These are phyloP conservation scores for Mycena olivaceomarginata DNA, from an alignment of 768 basidiomycete genomes.

Conservation along the genomic window DNA sequence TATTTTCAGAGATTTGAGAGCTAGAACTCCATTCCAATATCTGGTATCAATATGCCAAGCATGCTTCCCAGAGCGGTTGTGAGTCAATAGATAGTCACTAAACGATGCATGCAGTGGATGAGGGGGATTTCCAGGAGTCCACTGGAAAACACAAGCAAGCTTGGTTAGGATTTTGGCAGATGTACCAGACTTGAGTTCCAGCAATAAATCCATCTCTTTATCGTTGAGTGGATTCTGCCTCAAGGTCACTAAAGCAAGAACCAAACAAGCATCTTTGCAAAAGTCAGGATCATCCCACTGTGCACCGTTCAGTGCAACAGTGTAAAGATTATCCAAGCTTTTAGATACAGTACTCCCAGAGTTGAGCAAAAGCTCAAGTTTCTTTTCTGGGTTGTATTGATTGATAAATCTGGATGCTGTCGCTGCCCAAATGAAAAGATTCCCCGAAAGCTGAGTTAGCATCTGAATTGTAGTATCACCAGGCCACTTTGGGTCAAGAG, in stretches of 20 bases:
- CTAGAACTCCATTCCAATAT: not conserved
- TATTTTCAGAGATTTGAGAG: not conserved
- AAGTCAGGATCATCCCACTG: not conserved
- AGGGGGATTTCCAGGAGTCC: not conserved
- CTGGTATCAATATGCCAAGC: not conserved
- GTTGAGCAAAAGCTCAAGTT: not conserved
- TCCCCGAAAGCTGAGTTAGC: not conserved
- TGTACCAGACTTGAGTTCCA: not conserved
- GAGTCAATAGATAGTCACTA: not conserved
- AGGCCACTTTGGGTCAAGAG: constrained; percentile 1
- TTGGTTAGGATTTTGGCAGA: not conserved
- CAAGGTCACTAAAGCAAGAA: not conserved
- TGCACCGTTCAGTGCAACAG: not conserved
- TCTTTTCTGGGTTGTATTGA: not conserved
- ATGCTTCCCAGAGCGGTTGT: not conserved
- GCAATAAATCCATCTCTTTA: not conserved
- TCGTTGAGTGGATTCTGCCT: not conserved
- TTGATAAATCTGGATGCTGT: constrained; percentile 1
- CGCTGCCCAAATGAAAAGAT: constrained; percentile 11
- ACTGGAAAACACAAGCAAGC: not conserved
- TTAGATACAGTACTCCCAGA: not conserved
- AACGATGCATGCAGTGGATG: not conserved
- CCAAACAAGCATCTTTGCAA: not conserved
- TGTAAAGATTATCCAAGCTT: constrained; percentile 1
- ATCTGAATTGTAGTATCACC: not conserved